These are phyloP conservation scores for Talaromyces sp. DNA, from an alignment of 2,329 filamentous ascomycete genomes.

Conservation along the genomic window DNA sequence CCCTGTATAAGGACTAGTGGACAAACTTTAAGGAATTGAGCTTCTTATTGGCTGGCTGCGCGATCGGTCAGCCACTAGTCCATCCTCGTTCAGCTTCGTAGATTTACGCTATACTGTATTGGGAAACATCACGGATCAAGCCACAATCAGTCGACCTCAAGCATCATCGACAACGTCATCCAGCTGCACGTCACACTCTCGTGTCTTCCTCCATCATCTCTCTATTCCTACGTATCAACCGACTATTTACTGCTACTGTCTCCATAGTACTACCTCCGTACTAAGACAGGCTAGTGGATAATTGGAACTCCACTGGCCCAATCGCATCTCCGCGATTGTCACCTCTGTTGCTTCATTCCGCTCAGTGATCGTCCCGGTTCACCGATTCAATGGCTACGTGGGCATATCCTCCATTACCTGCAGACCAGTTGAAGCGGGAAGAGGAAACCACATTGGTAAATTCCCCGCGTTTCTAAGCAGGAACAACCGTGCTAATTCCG, in stretches of 20 bases:
- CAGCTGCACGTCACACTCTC: slow-evolving; percentile 10
- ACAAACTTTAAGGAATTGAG: neutral
- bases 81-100: neutral
- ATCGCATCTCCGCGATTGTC: neutral
- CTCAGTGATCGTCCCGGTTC: neutral
- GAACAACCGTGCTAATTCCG: slow-evolving; percentile 2
- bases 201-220: neutral
- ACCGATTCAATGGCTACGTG: slow-evolving; percentile 54
- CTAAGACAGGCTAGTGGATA: neutral
- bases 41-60: neutral
- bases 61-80: neutral
- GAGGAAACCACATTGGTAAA: slow-evolving; percentile 53
- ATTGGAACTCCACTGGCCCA: slow-evolving; percentile 1
- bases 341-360: neutral
- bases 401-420: slow-evolving; percentile 57
- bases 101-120: neutral
- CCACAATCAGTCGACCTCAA: neutral
- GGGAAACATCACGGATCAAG: neutral
- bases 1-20: neutral
- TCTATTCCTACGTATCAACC: no score
- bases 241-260: no score
- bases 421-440: slow-evolving; percentile 50
- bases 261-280: neutral
- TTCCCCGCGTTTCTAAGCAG: neutral
- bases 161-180: slow-evolving; percentile 16